A percentile compares a stretch with the other conserved stretches of the same genome.
Conservation (phyloP, 352 stramenopile species). For the Thalassiosira livingstoniorum region DNA sequence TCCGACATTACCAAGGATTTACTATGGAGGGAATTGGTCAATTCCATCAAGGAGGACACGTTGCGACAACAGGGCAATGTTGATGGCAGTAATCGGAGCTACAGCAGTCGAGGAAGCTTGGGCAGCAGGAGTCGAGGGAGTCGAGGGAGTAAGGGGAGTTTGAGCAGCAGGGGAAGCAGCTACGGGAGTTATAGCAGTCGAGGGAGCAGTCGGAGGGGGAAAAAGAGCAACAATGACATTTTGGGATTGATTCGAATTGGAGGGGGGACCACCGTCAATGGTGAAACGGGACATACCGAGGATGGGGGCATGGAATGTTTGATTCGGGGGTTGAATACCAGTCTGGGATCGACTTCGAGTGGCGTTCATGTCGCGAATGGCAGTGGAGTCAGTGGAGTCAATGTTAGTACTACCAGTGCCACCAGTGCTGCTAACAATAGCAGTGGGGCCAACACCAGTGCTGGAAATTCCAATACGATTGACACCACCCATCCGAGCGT, state of each 20-base stretch:
- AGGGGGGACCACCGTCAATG: slow-evolving; percentile 17
- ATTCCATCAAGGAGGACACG: slow-evolving; percentile 10
- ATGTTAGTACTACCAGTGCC: too few relatives aligned
- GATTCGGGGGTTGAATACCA: too few relatives aligned
- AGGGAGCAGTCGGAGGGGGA: not conserved
- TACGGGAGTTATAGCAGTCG: not conserved
- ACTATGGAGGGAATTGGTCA: slow-evolving; percentile 50
- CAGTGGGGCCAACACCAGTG: too few relatives aligned
- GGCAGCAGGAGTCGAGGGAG: not conserved
- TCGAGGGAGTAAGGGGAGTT: not conserved
- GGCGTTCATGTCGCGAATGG: too few relatives aligned
- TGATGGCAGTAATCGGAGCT: not conserved
- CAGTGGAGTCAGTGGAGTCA: too few relatives aligned
- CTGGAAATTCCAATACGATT: too few relatives aligned
- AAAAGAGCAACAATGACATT: slow-evolving; percentile 35
- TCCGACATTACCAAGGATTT: slow-evolving; percentile 8
- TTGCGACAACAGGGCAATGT: too few relatives aligned
- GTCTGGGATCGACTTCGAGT: too few relatives aligned
- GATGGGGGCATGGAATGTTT: too few relatives aligned
- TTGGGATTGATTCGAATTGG: slow-evolving; percentile 47
- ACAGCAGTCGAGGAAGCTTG: not conserved
- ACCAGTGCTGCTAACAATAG: too few relatives aligned
- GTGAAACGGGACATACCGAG: too few relatives aligned
- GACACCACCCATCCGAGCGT: too few relatives aligned
- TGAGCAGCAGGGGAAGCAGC: not conserved